Evolutionary conservation across 352 stramenopile species (phyloP).

Genomic region (Globisporangium splendens): DNA sequence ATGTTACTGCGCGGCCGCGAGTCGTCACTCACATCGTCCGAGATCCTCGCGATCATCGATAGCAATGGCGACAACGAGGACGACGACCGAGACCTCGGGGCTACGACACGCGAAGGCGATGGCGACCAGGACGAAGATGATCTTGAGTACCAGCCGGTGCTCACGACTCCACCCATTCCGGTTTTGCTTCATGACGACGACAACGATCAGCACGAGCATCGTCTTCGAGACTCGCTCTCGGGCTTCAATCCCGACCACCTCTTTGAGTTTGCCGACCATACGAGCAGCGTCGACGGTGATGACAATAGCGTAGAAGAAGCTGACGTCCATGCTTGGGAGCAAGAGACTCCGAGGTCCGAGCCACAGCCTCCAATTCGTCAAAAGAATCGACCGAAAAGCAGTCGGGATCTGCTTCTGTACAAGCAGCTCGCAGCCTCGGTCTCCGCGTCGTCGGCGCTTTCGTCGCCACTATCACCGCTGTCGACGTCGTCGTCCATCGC

Average conservation of each 20-base stretch:
- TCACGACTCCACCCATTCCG: neutral
- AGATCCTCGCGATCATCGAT: conserved; percentile 14
- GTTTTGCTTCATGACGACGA: conserved; percentile 7
- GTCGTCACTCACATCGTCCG: conserved; percentile 30
- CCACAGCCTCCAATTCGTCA: too few relatives aligned
- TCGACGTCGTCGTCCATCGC: conserved; percentile 2
- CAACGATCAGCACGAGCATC: neutral
- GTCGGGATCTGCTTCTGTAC: too few relatives aligned
- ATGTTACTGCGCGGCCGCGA: neutral
- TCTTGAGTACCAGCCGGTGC: conserved; percentile 44
- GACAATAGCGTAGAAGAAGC: neutral
- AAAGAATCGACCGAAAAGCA: too few relatives aligned
- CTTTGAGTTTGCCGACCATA: conserved; percentile 33
- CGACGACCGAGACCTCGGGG: too few relatives aligned
- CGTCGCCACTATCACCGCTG: conserved; percentile 9
- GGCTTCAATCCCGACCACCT: conserved; percentile 30
- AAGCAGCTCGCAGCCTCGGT: too few relatives aligned
- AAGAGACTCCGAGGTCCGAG: too few relatives aligned
- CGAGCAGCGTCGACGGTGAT: conserved; percentile 13
- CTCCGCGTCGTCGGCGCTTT: neutral
- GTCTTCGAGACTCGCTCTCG: conserved; percentile 5
- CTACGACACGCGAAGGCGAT: too few relatives aligned
- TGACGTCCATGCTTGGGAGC: too few relatives aligned
- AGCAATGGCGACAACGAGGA: neutral
- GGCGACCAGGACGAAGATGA: conserved; percentile 6